Percentiles rank a stretch among this genome's conserved stretches.
Evolutionary conservation across 257 asterid genomes (phyloP).

Genomic region (Knoxia roxburghii): DNA sequence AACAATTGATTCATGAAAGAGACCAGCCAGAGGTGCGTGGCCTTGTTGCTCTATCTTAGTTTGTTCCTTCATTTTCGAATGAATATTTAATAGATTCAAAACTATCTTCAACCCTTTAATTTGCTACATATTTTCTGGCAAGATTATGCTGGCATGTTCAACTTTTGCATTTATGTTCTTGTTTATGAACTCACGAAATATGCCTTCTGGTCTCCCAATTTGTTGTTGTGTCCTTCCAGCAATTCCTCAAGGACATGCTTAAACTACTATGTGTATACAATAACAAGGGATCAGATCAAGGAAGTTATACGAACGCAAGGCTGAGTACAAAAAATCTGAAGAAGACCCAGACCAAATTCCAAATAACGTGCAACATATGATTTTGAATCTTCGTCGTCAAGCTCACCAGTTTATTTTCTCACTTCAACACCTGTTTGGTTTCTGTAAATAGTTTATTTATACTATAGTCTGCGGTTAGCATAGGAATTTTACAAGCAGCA

Average conservation of each 20-base stretch:
- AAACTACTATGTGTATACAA: constrained; percentile 75
- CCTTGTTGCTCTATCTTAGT: not conserved
- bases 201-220: not conserved
- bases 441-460: too few relatives aligned
- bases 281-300: constrained; percentile 88
- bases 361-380: constrained; percentile 8
- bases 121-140: not conserved
- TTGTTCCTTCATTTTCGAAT: constrained; percentile 10
- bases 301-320: constrained; percentile 84
- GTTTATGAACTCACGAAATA: not conserved
- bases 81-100: not conserved
- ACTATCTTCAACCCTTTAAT: not conserved
- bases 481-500: too few relatives aligned
- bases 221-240: too few relatives aligned
- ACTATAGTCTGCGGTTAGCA: too few relatives aligned
- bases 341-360: constrained; percentile 31
- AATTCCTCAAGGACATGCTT: constrained; percentile 88
- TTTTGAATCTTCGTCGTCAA: too few relatives aligned
- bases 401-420: too few relatives aligned
- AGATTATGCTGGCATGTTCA: not conserved
- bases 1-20: constrained; percentile 77
- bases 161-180: not conserved
- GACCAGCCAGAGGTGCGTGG: constrained; percentile 81
- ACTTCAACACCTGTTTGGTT: too few relatives aligned
- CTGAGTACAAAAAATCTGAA: constrained; percentile 68